Percentiles rank a stretch among this genome's conserved stretches.
phyloP scores from a whole-genome alignment of 495 filamentous ascomycete genomes.

The Darksidea phi region DNA sequence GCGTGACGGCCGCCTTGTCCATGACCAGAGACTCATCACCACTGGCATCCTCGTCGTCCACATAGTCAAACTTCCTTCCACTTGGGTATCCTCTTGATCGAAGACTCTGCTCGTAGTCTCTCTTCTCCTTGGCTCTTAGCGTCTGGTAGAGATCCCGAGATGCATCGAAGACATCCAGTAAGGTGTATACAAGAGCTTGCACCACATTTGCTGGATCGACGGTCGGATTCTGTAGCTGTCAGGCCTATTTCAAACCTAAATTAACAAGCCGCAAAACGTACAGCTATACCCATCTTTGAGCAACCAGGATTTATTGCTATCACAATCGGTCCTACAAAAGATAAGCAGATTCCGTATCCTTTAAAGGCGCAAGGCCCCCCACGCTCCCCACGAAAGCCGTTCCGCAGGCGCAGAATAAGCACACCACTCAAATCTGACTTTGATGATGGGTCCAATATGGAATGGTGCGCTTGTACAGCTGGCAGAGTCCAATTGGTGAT shows the following conservation, averaged over 20 bases:
- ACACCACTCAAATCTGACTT: slow-evolving; percentile 5
- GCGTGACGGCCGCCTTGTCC: slow-evolving; percentile 30
- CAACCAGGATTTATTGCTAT: slow-evolving; percentile 2
- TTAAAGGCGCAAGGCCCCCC: slow-evolving; percentile 9
- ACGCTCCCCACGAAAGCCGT: slow-evolving; percentile 7
- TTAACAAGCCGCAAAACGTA: slow-evolving; percentile 6
- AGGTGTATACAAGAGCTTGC: slow-evolving; percentile 25
- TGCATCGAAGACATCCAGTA: slow-evolving; percentile 29
- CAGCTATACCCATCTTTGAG: slow-evolving; percentile 19
- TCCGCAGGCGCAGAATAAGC: slow-evolving; percentile 11
- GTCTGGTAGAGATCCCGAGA: slow-evolving; percentile 28
- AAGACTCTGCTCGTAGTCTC: slow-evolving; percentile 24
- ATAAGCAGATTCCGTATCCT: slow-evolving; percentile 18
- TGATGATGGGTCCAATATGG: background rate
- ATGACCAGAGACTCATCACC: slow-evolving; percentile 16
- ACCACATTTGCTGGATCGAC: slow-evolving; percentile 29
- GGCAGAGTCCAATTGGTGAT: slow-evolving; percentile 28
- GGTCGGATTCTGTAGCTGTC: slow-evolving; percentile 20
- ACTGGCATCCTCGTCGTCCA: slow-evolving; percentile 13
- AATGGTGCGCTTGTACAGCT: slow-evolving; percentile 30
- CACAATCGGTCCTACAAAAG: slow-evolving; percentile 1
- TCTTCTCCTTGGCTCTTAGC: slow-evolving; percentile 23
- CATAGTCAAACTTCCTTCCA: slow-evolving; percentile 12
- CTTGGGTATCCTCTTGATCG: slow-evolving; percentile 22
- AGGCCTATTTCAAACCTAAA: background rate